Base-by-base conservation (phyloP, 148 eudicot species). In the Cornus florida region DNA sequence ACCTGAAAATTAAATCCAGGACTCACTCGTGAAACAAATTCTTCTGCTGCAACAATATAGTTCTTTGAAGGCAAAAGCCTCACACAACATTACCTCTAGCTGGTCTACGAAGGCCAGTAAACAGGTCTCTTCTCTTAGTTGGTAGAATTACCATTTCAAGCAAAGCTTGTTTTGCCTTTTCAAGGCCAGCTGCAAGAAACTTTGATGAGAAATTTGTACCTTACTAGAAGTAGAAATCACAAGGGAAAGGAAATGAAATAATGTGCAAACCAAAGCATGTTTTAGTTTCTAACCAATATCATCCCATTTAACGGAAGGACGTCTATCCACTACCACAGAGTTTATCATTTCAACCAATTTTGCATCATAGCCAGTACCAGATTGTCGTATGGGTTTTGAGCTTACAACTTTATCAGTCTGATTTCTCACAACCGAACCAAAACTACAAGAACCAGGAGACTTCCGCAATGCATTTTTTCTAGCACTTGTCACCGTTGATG, bases 281-380 rank as follows among this genome's bases (percentile, higher is more conserved):
- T 62, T 53, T n/a, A 73, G 73, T 73, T 41, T 67, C 95, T 86
- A 77, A 94, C 99, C 99, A 80, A 96, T 89, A 87, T 93, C 99
- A 32, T 96, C 98, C 99, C 99, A 96, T 86, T 89, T 92, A 75
- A 96, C 97, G 81, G 99, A 93, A 86, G 98, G 99, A 84, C 99
- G 91, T 81, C 88, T 87, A 76, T 96, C 99, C 66, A 96, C 94
- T 31, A 96, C 90, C 78, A 92, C 90, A 73, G 97, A 92, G 85
- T 92, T 94, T 86, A 96, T 94, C 95, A 92, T 90, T 76, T 96
- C 99, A 70, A 85, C 90, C 83, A 96, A 80, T 84, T 96, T 93
- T 24, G 87, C 73, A 86, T 96, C 98, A 87, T 70, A 78, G 65
- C 87, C 93, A 82, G 89, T 80, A 76, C 69, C 87, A 72, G 86